A percentile compares a stretch with the other conserved stretches of the same genome.
phyloP scores from a whole-genome alignment of 441 rosid genomes.

The Croton laevigatus region DNA sequence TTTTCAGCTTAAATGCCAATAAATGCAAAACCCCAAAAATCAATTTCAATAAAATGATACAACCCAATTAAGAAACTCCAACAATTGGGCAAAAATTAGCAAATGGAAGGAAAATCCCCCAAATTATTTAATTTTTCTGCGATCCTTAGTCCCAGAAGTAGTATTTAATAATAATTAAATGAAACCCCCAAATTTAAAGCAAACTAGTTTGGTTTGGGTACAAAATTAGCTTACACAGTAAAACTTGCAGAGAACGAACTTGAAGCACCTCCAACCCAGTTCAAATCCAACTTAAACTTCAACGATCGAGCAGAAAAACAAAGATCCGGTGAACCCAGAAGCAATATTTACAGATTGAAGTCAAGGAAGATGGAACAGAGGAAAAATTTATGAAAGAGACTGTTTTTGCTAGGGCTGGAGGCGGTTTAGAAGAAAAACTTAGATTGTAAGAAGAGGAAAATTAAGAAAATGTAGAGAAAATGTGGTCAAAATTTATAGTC shows the following conservation, averaged over 20 bases:
- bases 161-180: slow-evolving; percentile 11
- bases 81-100: background rate
- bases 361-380: background rate
- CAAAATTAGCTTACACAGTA: slow-evolving; percentile 14
- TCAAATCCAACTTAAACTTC: background rate
- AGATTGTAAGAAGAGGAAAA: background rate
- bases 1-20: slow-evolving; percentile 4
- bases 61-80: background rate
- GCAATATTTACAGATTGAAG: background rate
- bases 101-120: background rate
- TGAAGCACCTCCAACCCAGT: slow-evolving; percentile 17
- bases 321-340: slow-evolving; percentile 9
- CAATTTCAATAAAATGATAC: background rate
- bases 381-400: background rate
- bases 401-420: background rate
- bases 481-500: background rate
- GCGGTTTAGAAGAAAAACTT: background rate
- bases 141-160: slow-evolving; percentile 13
- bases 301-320: background rate
- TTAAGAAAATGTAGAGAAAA: slow-evolving; percentile 11
- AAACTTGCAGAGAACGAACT: background rate
- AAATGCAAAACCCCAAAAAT: background rate
- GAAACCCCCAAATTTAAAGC: slow-evolving; percentile 1
- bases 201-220: background rate
- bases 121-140: slow-evolving; percentile 2